A percentile compares a stretch with the other conserved stretches of the same genome.
Conservation (phyloP, 2,329 filamentous ascomycete species). For the Hypoxylon sp. region DNA sequence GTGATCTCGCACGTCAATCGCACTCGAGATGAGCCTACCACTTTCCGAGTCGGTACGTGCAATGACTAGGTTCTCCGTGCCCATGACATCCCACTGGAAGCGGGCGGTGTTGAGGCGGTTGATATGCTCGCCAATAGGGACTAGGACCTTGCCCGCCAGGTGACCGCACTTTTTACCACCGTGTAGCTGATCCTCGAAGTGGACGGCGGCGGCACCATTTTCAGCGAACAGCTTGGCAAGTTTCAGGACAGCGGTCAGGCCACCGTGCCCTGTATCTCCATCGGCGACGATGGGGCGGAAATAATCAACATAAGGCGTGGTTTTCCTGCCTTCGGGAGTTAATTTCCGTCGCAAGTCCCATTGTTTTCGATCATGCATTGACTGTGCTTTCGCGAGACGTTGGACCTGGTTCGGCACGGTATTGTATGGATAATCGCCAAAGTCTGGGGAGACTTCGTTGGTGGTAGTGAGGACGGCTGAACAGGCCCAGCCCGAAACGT, state of each 20-base stretch:
- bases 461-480: constrained; percentile 93
- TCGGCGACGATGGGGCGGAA: constrained; percentile 95
- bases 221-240: constrained; percentile 97
- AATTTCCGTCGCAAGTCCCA: constrained; percentile 89
- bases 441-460: constrained; percentile 97
- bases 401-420: constrained; percentile 99
- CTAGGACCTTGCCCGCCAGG: constrained; percentile 94
- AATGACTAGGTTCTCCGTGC: constrained; percentile 92
- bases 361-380: constrained; percentile 95
- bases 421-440: constrained; percentile 99
- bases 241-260: constrained; percentile 92
- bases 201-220: constrained; percentile 94
- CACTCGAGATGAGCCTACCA: constrained; percentile 88
- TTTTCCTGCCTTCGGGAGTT: constrained; percentile 78
- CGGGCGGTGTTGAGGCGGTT: constrained; percentile 92
- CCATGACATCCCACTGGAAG: constrained; percentile 99
- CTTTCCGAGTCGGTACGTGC: constrained; percentile 96
- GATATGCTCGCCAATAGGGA: constrained; percentile 95
- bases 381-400: constrained; percentile 94
- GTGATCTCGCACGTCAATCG: constrained; percentile 94
- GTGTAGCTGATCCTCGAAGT: constrained; percentile 98
- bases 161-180: constrained; percentile 99
- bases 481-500: constrained; percentile 97
- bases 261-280: constrained; percentile 95
- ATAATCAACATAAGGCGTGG: constrained; percentile 90